Evolutionary conservation across 2,329 filamentous ascomycete genomes (phyloP).

Genomic region (Colletotrichum graminicola): DNA sequence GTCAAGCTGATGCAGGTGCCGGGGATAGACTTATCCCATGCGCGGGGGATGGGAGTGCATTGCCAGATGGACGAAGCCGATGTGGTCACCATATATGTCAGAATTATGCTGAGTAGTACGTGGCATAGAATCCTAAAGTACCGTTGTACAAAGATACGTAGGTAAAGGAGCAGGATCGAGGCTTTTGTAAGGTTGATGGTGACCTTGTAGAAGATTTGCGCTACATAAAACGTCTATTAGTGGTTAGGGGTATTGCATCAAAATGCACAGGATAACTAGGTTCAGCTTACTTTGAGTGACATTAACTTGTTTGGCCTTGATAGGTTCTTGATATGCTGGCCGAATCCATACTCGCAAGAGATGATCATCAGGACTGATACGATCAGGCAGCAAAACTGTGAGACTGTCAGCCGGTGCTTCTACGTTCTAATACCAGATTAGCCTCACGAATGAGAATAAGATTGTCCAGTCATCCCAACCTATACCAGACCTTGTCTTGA

Average conservation of each 20-base stretch:
- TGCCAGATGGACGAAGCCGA: slow-evolving; percentile 62
- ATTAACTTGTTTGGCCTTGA: slow-evolving; percentile 50
- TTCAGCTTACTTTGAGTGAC: slow-evolving; percentile 52
- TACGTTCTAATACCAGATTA: rapidly evolving
- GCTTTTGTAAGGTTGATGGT: slow-evolving; percentile 66
- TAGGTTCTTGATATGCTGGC: slow-evolving; percentile 55
- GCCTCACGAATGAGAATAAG: slow-evolving; percentile 55
- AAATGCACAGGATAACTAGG: rapidly evolving
- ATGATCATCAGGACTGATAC: slow-evolving; percentile 56
- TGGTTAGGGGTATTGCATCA: background rate
- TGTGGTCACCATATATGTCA: slow-evolving; percentile 60
- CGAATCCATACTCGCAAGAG: slow-evolving; percentile 57
- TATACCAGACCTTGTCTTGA: slow-evolving; percentile 52
- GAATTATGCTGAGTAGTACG: slow-evolving; percentile 56
- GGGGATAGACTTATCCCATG: slow-evolving; percentile 53
- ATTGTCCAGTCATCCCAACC: slow-evolving; percentile 60
- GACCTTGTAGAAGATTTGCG: slow-evolving; percentile 67
- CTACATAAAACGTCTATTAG: slow-evolving; percentile 61
- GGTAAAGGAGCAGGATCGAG: slow-evolving; percentile 66
- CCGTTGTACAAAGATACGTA: slow-evolving; percentile 63
- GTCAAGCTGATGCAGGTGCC: slow-evolving; percentile 47
- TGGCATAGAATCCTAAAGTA: slow-evolving; percentile 60
- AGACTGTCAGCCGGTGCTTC: background rate
- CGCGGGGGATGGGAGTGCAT: slow-evolving; percentile 60
- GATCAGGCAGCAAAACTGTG: slow-evolving; percentile 51